Evolutionary conservation across 768 basidiomycete genomes (phyloP), one percentile per base, ranked within the genome.

Genomic region (Cyathus striatus): DNA sequence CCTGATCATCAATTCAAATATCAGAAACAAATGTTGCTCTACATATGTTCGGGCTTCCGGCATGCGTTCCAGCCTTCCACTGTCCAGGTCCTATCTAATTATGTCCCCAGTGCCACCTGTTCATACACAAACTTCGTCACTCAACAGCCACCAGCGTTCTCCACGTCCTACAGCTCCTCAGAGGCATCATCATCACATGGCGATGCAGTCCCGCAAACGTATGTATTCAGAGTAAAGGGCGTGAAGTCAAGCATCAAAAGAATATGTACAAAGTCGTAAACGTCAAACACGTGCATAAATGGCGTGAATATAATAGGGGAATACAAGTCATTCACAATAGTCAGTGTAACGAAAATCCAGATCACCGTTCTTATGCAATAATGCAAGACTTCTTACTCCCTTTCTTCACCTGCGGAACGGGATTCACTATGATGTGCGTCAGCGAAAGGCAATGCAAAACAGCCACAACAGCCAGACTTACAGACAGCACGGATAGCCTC

Each of bases 401-500:
- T 61, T 73, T 81, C 76, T 75, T 78, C 50, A 66, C 62, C 54
- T 68, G 78, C 44, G 76, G 77, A 47, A 81, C 80, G 48, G 88
- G 88, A 63, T 90, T 85, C 64, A 91, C 89, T 91, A 6, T 7
- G 20, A 10, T 17, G 23, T 2, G 13, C 18, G 38, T 40, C 38
- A 40, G 23, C 14, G 14, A 23, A 23, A 21, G 13, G n/a, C 9
- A 18, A 23, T 12, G 14, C 10, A 3, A 12, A 12, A 40, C 10
- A 18, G 5, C n/a, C 9, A 13, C n/a, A n/a, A n/a, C 2, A 14
- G 7, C 10, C 14, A 21, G 42, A 85, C 90, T 79, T 63, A 92
- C 90, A 71, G 54, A 98, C 95, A 43, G 92, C 91, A 42, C 96
- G 82, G 56, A 99, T 98, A 33, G 96, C 96, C 66, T 98, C 96